phyloP scores from a whole-genome alignment of 2,329 filamentous ascomycete species.

The Triangularia setosa region DNA sequence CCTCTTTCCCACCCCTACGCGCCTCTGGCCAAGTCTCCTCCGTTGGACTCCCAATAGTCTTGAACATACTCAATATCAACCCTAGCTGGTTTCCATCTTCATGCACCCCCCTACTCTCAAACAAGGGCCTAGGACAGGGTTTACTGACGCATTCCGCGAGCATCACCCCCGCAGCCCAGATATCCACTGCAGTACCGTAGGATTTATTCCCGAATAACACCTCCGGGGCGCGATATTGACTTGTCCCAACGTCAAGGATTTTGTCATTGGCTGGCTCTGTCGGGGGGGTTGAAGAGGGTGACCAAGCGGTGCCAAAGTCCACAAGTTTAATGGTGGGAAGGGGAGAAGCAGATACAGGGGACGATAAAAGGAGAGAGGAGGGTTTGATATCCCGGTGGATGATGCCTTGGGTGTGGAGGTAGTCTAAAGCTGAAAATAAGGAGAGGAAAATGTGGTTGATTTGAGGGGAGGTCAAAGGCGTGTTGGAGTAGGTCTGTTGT shows the following conservation, averaged over 20 bases:
- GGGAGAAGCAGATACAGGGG: constrained; percentile 51
- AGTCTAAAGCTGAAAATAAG: constrained; percentile 64
- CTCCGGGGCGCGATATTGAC: constrained; percentile 85
- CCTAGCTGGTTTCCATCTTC: constrained; percentile 90
- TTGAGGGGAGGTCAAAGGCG: constrained; percentile 31
- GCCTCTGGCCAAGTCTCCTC: constrained; percentile 81
- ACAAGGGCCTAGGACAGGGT: constrained; percentile 59
- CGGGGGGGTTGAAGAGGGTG: constrained; percentile 57
- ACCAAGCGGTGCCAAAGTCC: constrained; percentile 78
- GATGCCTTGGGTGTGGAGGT: constrained; percentile 71
- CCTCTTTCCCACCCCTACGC: constrained; percentile 22
- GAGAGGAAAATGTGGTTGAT: constrained; percentile 54
- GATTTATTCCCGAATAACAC: constrained; percentile 76
- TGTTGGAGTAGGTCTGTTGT: constrained; percentile 36
- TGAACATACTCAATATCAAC: constrained; percentile 87
- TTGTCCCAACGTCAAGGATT: constrained; percentile 90
- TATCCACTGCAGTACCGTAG: constrained; percentile 72
- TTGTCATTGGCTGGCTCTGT: constrained; percentile 65
- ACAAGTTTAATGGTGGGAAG: constrained; percentile 58
- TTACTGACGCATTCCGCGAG: constrained; percentile 67
- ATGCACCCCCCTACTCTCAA: constrained; percentile 67
- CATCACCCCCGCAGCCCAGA: constrained; percentile 86
- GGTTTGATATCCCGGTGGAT: constrained; percentile 95
- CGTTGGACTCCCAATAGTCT: constrained; percentile 82
- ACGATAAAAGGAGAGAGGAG: constrained; percentile 74